phyloP scores from a whole-genome alignment of 257 asterid species.

The Capsicum pubescens region DNA sequence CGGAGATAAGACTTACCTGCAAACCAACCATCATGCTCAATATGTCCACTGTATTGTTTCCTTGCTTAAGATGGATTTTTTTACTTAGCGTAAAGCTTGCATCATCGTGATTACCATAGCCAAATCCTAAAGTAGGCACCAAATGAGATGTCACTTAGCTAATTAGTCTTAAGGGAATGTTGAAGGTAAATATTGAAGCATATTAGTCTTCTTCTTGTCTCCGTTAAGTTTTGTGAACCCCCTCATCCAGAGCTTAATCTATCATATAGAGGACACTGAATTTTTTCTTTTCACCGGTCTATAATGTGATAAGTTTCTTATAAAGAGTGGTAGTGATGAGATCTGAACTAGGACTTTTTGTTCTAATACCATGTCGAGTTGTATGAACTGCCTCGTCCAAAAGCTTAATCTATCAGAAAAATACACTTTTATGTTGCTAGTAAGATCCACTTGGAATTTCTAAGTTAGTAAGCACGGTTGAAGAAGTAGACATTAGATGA shows the following conservation, averaged over 20 bases:
- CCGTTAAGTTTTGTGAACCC: not conserved
- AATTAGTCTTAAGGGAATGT: not conserved
- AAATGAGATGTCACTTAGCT: constrained; percentile 7
- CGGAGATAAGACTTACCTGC: constrained; percentile 50
- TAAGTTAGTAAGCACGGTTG: not conserved
- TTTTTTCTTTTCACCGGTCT: not conserved
- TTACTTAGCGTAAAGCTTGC: constrained; percentile 56
- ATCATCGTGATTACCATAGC: constrained; percentile 72
- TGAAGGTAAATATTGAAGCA: not conserved
- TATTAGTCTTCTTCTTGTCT: not conserved
- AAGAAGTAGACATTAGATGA: not conserved
- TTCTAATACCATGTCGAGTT: not conserved
- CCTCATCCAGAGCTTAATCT: constrained; percentile 1
- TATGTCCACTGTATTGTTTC: constrained; percentile 63
- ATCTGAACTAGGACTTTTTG: not conserved
- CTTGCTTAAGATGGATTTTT: constrained; percentile 50
- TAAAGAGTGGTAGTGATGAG: not conserved
- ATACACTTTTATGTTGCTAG: not conserved
- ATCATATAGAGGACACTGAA: not conserved
- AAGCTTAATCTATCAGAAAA: not conserved
- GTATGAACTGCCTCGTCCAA: not conserved
- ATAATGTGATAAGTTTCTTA: not conserved
- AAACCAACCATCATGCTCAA: constrained; percentile 81
- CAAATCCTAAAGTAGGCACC: constrained; percentile 51
- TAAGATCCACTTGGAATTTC: not conserved